Evolutionary conservation across 345 rosid species (phyloP).

Genomic region (Gossypium rotundifolium): DNA sequence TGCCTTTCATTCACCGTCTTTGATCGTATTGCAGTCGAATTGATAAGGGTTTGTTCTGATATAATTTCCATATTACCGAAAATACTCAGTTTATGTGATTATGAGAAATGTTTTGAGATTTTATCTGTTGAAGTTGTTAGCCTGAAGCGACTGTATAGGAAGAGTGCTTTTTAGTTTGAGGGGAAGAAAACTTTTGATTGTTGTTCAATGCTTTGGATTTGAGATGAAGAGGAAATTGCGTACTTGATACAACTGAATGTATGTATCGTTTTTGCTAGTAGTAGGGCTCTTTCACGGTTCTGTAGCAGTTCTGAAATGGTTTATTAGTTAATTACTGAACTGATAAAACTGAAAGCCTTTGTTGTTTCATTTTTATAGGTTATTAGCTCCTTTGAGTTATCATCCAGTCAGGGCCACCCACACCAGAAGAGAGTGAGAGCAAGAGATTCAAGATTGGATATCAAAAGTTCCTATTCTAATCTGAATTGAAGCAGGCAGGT

Average conservation of each 20-base stretch:
- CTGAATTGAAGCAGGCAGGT: slow-evolving; percentile 3
- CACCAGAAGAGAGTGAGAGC: background rate
- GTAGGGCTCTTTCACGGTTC: background rate
- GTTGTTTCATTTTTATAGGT: background rate
- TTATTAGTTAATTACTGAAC: background rate
- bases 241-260: background rate
- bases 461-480: background rate
- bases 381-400: background rate
- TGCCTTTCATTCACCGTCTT: background rate
- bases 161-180: background rate
- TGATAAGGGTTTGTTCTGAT: background rate
- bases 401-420: slow-evolving; percentile 3
- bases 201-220: background rate
- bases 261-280: background rate
- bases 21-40: background rate
- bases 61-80: too few species aligned
- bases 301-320: background rate
- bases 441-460: background rate
- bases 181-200: background rate
- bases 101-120: background rate
- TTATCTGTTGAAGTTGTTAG: background rate
- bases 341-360: background rate
- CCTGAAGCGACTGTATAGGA: background rate
- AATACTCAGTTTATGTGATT: too few species aligned
- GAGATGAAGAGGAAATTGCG: background rate